Conservation (phyloP, 129 eudicot species). For the Flaveria trinervia region DNA sequence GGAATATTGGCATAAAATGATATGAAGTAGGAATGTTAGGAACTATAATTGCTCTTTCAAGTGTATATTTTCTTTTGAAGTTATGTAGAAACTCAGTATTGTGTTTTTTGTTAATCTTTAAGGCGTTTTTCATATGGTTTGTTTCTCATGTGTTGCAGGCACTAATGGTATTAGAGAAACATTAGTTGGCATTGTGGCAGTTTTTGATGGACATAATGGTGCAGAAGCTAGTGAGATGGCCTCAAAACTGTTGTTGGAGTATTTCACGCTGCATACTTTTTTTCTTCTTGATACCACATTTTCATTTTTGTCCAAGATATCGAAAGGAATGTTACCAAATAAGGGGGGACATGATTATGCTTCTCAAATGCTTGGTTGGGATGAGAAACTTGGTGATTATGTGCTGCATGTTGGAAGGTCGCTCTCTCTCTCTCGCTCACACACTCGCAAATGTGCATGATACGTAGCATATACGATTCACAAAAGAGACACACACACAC, state of each 20-base stretch:
- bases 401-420: conserved; percentile 69
- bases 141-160: conserved; percentile 47
- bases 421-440: conserved; percentile 15
- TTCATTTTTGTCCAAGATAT: conserved; percentile 54
- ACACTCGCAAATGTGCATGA: background rate
- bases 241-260: conserved; percentile 76
- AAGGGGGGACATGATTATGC: conserved; percentile 40
- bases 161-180: conserved; percentile 63
- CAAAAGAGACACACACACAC: background rate
- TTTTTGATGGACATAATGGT: conserved; percentile 99
- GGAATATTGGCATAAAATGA: no score
- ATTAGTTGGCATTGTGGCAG: conserved; percentile 76
- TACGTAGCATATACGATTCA: background rate
- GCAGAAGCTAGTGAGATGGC: conserved; percentile 98
- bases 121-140: conserved; percentile 22
- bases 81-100: background rate
- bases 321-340: conserved; percentile 55
- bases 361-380: conserved; percentile 47
- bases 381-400: conserved; percentile 49
- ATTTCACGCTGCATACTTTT: conserved; percentile 71
- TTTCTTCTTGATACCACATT: conserved; percentile 85
- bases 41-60: background rate
- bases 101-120: conserved; percentile 11
- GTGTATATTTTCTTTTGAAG: conserved; percentile 1
- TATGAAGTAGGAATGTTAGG: background rate